Percentiles rank a stretch among this genome's conserved stretches.
These are phyloP conservation scores for Pyrus bretschneideri DNA, from an alignment of 306 rosid genomes.

Conservation along the genomic window DNA sequence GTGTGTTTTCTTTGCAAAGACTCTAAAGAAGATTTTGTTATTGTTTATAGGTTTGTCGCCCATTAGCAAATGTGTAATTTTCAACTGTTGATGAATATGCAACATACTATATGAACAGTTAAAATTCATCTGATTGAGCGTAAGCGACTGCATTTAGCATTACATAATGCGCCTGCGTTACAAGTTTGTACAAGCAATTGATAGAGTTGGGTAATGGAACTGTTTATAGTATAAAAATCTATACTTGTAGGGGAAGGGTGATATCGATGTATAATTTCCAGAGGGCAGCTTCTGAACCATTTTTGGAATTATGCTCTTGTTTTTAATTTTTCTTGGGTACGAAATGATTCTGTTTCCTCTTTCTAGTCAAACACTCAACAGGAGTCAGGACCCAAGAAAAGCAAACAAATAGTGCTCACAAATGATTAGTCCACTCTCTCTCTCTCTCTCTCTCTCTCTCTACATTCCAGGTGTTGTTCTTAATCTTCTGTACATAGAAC, in stretches of 20 bases:
- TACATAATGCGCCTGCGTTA: too few species aligned
- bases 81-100: too few species aligned
- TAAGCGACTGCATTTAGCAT: too few species aligned
- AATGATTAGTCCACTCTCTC: slow-evolving; percentile 26
- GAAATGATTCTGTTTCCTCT: slow-evolving; percentile 36
- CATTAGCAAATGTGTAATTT: neutral
- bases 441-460: neutral
- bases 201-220: too few species aligned
- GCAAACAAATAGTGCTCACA: slow-evolving; percentile 15
- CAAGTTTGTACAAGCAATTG: too few species aligned
- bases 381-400: neutral
- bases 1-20: neutral
- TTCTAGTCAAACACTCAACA: slow-evolving; percentile 35
- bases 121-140: too few species aligned
- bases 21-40: neutral
- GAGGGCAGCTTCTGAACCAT: neutral
- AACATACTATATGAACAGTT: too few species aligned
- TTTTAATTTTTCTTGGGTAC: slow-evolving; percentile 10
- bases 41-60: neutral
- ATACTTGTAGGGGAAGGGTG: neutral
- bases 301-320: slow-evolving; percentile 7
- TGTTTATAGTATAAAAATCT: too few species aligned
- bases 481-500: neutral
- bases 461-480: neutral
- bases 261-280: neutral